Evolutionary conservation across 2,329 filamentous ascomycete species (phyloP).

Genomic region (Verticillium tricorpus): DNA sequence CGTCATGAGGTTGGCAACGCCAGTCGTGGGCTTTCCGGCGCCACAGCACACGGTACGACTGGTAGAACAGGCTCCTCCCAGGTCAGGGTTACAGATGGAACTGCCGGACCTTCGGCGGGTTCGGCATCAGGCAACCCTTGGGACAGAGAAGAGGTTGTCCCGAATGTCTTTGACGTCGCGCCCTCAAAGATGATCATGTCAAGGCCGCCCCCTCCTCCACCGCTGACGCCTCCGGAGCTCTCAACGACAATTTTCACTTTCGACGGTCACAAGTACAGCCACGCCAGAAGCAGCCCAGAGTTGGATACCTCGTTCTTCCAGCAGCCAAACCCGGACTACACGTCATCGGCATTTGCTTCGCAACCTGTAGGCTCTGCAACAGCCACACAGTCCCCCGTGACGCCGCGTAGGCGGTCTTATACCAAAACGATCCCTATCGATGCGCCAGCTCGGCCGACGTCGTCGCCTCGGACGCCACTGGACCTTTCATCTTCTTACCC

Average conservation of each 20-base stretch:
- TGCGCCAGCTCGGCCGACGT: neutral
- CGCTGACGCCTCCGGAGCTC: conserved; percentile 43
- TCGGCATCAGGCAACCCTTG: neutral
- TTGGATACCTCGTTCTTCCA: conserved; percentile 38
- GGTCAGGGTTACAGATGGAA: conserved; percentile 1
- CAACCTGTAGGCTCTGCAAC: conserved; percentile 10
- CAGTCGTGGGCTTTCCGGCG: neutral
- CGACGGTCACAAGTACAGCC: conserved; percentile 30
- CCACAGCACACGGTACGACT: neutral
- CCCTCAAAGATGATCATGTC: conserved; percentile 18
- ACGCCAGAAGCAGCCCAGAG: conserved; percentile 25
- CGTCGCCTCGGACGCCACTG: neutral
- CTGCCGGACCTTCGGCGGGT: neutral
- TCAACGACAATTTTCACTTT: conserved; percentile 38
- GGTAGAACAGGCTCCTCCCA: neutral
- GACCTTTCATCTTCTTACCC: conserved; percentile 42
- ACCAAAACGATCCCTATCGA: conserved; percentile 33
- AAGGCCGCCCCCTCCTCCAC: conserved; percentile 39
- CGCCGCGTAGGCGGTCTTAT: conserved; percentile 37
- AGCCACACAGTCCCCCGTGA: conserved; percentile 20
- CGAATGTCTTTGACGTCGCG: conserved; percentile 4
- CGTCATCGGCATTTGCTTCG: conserved; percentile 24
- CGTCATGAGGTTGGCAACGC: conserved; percentile 14
- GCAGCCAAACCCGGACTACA: conserved; percentile 47
- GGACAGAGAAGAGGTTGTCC: neutral